These are phyloP conservation scores for Gastrolobium villosum DNA, from an alignment of 306 rosid species.

Conservation along the genomic window DNA sequence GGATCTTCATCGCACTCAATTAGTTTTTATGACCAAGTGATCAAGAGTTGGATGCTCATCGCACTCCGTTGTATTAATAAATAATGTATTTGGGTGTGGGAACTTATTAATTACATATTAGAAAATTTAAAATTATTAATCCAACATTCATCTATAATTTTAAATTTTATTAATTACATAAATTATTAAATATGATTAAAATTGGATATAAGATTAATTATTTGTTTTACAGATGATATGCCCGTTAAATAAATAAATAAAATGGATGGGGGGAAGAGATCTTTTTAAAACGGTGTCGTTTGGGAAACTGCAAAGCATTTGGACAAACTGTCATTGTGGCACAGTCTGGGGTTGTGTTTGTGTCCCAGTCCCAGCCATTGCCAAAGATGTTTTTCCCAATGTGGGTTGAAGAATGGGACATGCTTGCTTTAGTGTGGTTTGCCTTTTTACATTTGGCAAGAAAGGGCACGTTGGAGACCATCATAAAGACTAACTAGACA, in stretches of 20 bases:
- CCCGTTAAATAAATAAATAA: neutral
- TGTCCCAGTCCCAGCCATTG: neutral
- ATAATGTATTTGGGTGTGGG: too few species aligned
- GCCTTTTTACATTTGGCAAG: constrained; percentile 38
- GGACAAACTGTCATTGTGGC: constrained; percentile 38
- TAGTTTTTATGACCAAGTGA: too few species aligned
- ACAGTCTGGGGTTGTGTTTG: neutral
- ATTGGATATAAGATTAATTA: too few species aligned
- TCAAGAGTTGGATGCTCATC: too few species aligned
- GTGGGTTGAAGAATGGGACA: constrained; percentile 44
- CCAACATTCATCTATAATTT: too few species aligned
- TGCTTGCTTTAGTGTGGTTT: constrained; percentile 45
- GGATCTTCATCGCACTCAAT: too few species aligned
- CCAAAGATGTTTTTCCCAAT: constrained; percentile 18
- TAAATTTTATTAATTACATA: too few species aligned
- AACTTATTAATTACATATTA: too few species aligned
- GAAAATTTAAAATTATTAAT: too few species aligned
- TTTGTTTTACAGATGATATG: too few species aligned
- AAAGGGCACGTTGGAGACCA: constrained; percentile 9
- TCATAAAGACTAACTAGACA: constrained; percentile 40
- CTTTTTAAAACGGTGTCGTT: neutral
- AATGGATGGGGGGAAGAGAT: neutral
- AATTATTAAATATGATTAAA: too few species aligned
- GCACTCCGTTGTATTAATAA: too few species aligned
- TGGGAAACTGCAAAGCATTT: neutral